These are phyloP conservation scores for Mucor piriformis DNA, from an alignment of 371 early-diverging fungal species.

Conservation along the genomic window DNA sequence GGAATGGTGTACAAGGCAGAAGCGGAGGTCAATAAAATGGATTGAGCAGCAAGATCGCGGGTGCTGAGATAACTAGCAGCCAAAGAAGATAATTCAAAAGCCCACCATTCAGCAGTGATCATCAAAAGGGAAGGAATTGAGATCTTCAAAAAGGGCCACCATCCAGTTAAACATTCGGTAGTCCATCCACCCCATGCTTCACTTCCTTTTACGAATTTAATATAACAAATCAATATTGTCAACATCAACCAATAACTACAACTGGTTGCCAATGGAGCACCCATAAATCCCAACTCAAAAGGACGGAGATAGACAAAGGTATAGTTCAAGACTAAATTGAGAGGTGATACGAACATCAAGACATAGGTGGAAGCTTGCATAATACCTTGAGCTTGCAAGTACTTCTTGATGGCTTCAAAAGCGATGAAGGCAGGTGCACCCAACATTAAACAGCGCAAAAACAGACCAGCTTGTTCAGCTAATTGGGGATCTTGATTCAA, in stretches of 20 bases:
- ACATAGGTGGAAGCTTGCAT: conserved; percentile 79
- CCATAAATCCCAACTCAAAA: conserved; percentile 71
- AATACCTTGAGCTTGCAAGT: conserved; percentile 82
- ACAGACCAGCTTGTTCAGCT: conserved; percentile 47
- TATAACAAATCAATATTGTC: conserved; percentile 61
- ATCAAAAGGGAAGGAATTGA: conserved; percentile 70
- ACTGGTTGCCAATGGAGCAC: conserved; percentile 80
- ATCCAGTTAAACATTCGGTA: conserved; percentile 59
- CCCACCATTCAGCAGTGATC: conserved; percentile 79
- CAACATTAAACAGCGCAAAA: conserved; percentile 64
- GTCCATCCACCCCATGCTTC: conserved; percentile 86
- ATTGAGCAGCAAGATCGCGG: conserved; percentile 78
- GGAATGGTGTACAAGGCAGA: conserved; percentile 71
- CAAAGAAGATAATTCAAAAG: conserved; percentile 72
- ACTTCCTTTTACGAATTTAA: conserved; percentile 64
- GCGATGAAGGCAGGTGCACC: conserved; percentile 76
- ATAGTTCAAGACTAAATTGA: conserved; percentile 75
- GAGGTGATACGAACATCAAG: conserved; percentile 64
- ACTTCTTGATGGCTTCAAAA: conserved; percentile 80
- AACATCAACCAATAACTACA: conserved; percentile 73
- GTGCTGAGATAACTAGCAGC: conserved; percentile 80
- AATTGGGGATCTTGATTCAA: conserved; percentile 45
- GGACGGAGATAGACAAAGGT: conserved; percentile 69
- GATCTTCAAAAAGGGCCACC: conserved; percentile 67
- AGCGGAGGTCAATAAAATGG: conserved; percentile 73